These are phyloP conservation scores for Xerocomus spinulosus DNA, from an alignment of 768 basidiomycete genomes.

Conservation along the genomic window DNA sequence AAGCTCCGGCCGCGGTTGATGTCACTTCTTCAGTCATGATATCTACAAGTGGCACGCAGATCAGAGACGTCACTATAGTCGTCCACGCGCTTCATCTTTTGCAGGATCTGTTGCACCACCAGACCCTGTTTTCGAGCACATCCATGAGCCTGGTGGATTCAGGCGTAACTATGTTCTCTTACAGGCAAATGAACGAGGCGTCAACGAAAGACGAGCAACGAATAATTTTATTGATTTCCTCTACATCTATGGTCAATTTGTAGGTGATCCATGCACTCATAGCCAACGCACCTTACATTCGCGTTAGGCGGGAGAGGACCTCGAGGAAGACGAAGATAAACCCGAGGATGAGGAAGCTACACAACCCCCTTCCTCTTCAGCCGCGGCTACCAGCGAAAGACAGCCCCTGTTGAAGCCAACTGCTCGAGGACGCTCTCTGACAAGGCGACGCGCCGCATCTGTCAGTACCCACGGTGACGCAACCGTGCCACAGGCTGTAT, in stretches of 20 bases:
- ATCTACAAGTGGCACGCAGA: slow-evolving; percentile 95
- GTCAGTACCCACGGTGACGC: slow-evolving; percentile 76
- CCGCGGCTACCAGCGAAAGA: slow-evolving; percentile 35
- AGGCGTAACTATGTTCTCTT: slow-evolving; percentile 81
- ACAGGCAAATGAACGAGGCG: slow-evolving; percentile 63
- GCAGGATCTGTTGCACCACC: slow-evolving; percentile 47
- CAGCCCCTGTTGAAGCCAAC: slow-evolving; percentile 50
- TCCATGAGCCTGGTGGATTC: slow-evolving; percentile 94
- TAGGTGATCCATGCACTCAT: slow-evolving; percentile 38
- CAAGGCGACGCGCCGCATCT: slow-evolving; percentile 51
- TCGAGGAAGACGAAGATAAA: slow-evolving; percentile 81
- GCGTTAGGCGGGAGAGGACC: slow-evolving; percentile 79
- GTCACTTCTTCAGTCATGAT: slow-evolving; percentile 54
- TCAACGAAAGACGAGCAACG: slow-evolving; percentile 55
- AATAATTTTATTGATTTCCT: slow-evolving; percentile 95
- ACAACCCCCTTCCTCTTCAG: slow-evolving; percentile 21
- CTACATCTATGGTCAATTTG: slow-evolving; percentile 93
- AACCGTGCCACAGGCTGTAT: slow-evolving; percentile 82
- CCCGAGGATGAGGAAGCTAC: slow-evolving; percentile 51
- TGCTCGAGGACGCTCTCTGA: slow-evolving; percentile 44
- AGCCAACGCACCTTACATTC: slow-evolving; percentile 1
- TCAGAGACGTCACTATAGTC: slow-evolving; percentile 53
- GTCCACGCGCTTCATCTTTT: slow-evolving; percentile 69
- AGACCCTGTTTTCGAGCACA: slow-evolving; percentile 84
- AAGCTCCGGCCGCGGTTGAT: slow-evolving; percentile 15